Conservation (phyloP, 2,329 filamentous ascomycete genomes). For the Byssothecium circinans region DNA sequence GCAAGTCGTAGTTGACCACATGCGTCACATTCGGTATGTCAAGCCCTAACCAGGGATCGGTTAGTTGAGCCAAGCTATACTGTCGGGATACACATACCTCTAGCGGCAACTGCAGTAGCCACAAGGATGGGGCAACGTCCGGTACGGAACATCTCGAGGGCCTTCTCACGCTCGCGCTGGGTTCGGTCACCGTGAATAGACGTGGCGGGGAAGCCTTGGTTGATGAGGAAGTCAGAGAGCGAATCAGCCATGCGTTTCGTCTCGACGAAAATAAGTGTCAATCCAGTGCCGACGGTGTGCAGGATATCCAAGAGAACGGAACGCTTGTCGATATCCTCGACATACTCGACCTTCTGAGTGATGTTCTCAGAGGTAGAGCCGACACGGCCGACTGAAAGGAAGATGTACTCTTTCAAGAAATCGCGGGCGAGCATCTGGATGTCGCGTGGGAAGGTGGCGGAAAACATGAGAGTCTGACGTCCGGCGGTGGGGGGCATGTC, state of each 20-base stretch:
- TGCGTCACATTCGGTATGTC: slow-evolving; percentile 97
- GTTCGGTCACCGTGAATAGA: slow-evolving; percentile 99
- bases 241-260: slow-evolving; percentile 99
- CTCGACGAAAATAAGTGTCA: slow-evolving; percentile 98
- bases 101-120: slow-evolving; percentile 91
- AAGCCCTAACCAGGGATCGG: slow-evolving; percentile 52
- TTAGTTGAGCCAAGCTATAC: not conserved
- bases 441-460: slow-evolving; percentile 96
- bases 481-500: slow-evolving; percentile 85
- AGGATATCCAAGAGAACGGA: slow-evolving; percentile 96
- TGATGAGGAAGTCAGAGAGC: slow-evolving; percentile 96
- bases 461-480: slow-evolving; percentile 99
- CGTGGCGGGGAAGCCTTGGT: slow-evolving; percentile 96
- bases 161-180: slow-evolving; percentile 97
- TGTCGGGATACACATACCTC: slow-evolving; percentile 39
- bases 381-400: slow-evolving; percentile 97
- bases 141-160: slow-evolving; percentile 95
- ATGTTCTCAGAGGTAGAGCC: slow-evolving; percentile 99
- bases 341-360: slow-evolving; percentile 97
- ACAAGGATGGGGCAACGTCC: slow-evolving; percentile 95
- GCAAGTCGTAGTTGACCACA: slow-evolving; percentile 99
- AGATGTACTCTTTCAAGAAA: slow-evolving; percentile 99
- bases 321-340: slow-evolving; percentile 96
- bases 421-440: slow-evolving; percentile 99
- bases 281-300: slow-evolving; percentile 84